Evolutionary conservation across 768 basidiomycete genomes (phyloP).

Genomic region (Panus rudis): DNA sequence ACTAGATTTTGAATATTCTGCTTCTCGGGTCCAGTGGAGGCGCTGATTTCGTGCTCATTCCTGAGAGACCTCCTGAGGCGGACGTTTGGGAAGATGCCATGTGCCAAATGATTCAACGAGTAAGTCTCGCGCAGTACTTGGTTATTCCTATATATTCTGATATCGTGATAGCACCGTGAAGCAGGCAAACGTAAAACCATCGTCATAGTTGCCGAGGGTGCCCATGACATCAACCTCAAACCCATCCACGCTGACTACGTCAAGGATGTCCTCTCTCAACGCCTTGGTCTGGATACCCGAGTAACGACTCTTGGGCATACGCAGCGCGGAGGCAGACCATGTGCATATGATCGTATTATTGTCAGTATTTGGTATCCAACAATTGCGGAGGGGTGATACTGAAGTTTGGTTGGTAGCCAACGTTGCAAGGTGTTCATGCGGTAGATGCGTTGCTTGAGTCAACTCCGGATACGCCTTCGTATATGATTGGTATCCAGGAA

Average conservation of each 20-base stretch:
- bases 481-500: slow-evolving; percentile 94
- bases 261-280: slow-evolving; percentile 80
- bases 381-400: not conserved
- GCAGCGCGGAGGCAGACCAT: slow-evolving; percentile 90
- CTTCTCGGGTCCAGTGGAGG: slow-evolving; percentile 48
- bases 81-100: slow-evolving; percentile 89
- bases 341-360: slow-evolving; percentile 87
- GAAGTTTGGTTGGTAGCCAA: slow-evolving; percentile 52
- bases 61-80: slow-evolving; percentile 76
- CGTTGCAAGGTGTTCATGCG: slow-evolving; percentile 93
- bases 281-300: slow-evolving; percentile 87
- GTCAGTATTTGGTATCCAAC: slow-evolving; percentile 33
- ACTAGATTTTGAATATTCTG: not conserved
- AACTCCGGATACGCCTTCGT: slow-evolving; percentile 85
- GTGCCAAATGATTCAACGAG: slow-evolving; percentile 78
- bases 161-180: slow-evolving; percentile 63
- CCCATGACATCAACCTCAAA: slow-evolving; percentile 78
- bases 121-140: slow-evolving; percentile 29
- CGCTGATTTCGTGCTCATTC: slow-evolving; percentile 97
- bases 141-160: not conserved
- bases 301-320: slow-evolving; percentile 97
- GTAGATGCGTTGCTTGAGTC: slow-evolving; percentile 83
- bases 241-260: slow-evolving; percentile 91
- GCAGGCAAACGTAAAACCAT: slow-evolving; percentile 97
- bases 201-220: slow-evolving; percentile 97